A percentile compares a stretch with the other conserved stretches of the same genome.
Evolutionary conservation across 257 asterid species (phyloP).

Genomic region (Nicotiana knightiana): DNA sequence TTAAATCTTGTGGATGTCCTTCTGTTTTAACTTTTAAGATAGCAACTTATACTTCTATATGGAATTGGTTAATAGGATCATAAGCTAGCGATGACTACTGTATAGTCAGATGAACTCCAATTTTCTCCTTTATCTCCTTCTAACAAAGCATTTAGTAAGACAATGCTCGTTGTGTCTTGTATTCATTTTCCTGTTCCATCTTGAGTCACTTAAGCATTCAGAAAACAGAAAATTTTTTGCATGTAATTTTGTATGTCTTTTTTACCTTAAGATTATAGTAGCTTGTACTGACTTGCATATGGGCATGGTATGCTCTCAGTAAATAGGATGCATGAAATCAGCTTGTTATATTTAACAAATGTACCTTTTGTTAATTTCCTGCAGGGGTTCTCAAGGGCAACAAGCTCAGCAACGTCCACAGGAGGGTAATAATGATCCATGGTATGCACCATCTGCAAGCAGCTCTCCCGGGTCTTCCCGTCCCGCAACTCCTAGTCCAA

Average conservation of each 20-base stretch:
- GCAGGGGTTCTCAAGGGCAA: constrained; percentile 68
- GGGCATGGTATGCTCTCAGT: background rate
- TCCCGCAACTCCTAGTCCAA: constrained; percentile 60
- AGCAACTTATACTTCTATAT: background rate
- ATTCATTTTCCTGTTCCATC: background rate
- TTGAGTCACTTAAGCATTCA: background rate
- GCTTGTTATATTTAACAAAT: background rate
- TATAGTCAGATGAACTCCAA: background rate
- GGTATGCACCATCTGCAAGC: constrained; percentile 65
- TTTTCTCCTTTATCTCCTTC: background rate
- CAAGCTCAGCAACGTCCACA: constrained; percentile 65
- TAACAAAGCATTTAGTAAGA: background rate
- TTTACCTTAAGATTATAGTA: background rate
- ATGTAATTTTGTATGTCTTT: background rate
- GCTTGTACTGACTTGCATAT: background rate
- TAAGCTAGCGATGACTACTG: background rate
- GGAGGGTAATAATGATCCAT: constrained; percentile 59
- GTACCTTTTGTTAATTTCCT: background rate
- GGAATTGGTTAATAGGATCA: background rate
- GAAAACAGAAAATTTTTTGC: background rate
- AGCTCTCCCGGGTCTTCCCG: constrained; percentile 68
- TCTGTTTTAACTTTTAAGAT: no score
- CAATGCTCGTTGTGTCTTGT: background rate
- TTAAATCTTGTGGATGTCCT: no score
- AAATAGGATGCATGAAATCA: background rate